Base-by-base conservation (phyloP, 306 rosid genomes). In the Quillaja saponaria region DNA sequence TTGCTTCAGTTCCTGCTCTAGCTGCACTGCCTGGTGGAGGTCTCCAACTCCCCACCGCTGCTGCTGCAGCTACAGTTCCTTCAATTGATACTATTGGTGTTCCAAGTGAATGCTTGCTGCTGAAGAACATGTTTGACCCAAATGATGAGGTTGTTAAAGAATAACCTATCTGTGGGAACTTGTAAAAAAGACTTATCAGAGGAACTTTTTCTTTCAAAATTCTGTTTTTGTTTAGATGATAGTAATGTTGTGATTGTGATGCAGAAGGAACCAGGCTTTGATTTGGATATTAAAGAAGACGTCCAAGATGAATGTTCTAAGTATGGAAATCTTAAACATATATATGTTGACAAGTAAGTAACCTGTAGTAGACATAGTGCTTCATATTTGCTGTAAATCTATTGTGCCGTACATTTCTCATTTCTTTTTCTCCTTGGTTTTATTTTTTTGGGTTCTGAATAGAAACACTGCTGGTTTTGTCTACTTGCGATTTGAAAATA, bases 91-190 rank as follows among this genome's bases (percentile, higher is more conserved):
- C 95, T 31, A 68, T 83, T 40, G 97, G 99, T 35, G 75, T 71
- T 80, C 95, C 96, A 65, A 89, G 99, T 63, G 90, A 87, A 83
- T 92, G 96, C 66, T 81, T 92, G 76, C 66, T 78, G 66, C 69
- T 92, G 40, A 89, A 80, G 64, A 85, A 92, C 71, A 92, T 92
- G 97, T 92, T 92, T 72, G 99, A 92, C 80, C 95, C 99, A 37
- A 74, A 76, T 39, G 68, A 72, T 40, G 99, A 92, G 97, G 99
- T 92, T 67, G 68, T 65, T 79, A 52, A 42, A 55, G 28, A 6
- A 14, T 49, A 28, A 10, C 61, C 52, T 58, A 12, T 35, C n/a
- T n/a, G n/a, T n/a, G n/a, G n/a, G n/a, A n/a, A n/a, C n/a, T n/a
- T n/a, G n/a, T n/a, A n/a, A n/a, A n/a, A n/a, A n/a, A n/a, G n/a